A percentile compares a stretch with the other conserved stretches of the same genome.
Conservation (phyloP, 2,329 filamentous ascomycete species). For the Colletotrichum shisoi region DNA sequence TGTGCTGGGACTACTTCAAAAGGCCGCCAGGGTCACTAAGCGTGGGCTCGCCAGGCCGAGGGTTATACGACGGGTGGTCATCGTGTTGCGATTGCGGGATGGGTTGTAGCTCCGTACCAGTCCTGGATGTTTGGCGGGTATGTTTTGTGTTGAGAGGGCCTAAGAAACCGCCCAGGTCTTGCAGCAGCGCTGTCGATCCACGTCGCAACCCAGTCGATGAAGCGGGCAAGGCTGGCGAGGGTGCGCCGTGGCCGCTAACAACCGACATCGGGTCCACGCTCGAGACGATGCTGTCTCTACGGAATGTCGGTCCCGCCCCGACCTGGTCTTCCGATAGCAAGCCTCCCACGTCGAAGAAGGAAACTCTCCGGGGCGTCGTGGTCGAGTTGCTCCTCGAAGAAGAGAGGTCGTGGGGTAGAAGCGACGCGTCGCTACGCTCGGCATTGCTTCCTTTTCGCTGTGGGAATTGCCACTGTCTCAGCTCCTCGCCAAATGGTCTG, state of each 20-base stretch:
- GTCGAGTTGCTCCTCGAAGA: constrained; percentile 52
- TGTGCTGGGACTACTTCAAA: constrained; percentile 43
- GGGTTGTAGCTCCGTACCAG: constrained; percentile 56
- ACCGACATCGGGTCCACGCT: constrained; percentile 52
- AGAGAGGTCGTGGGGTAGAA: constrained; percentile 51
- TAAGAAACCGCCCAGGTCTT: constrained; percentile 65
- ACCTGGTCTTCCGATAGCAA: constrained; percentile 66
- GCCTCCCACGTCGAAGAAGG: constrained; percentile 86
- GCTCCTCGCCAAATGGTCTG: constrained; percentile 47
- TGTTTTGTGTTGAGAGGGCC: constrained; percentile 51
- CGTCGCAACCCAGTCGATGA: constrained; percentile 56
- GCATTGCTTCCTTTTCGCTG: constrained; percentile 50
- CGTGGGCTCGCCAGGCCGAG: constrained; percentile 46
- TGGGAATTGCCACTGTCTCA: constrained; percentile 60
- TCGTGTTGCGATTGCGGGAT: constrained; percentile 55
- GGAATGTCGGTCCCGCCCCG: constrained; percentile 46
- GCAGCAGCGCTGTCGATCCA: constrained; percentile 66
- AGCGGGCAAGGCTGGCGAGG: constrained; percentile 57
- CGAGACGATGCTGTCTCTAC: constrained; percentile 55
- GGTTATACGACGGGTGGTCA: constrained; percentile 44
- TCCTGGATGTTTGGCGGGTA: constrained; percentile 46
- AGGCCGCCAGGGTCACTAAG: constrained; percentile 54
- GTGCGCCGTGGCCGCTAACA: constrained; percentile 44
- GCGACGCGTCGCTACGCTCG: constrained; percentile 57
- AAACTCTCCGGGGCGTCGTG: constrained; percentile 67